Evolutionary conservation across 2,329 filamentous ascomycete species (phyloP).

Genomic region (Epichloe sp.): DNA sequence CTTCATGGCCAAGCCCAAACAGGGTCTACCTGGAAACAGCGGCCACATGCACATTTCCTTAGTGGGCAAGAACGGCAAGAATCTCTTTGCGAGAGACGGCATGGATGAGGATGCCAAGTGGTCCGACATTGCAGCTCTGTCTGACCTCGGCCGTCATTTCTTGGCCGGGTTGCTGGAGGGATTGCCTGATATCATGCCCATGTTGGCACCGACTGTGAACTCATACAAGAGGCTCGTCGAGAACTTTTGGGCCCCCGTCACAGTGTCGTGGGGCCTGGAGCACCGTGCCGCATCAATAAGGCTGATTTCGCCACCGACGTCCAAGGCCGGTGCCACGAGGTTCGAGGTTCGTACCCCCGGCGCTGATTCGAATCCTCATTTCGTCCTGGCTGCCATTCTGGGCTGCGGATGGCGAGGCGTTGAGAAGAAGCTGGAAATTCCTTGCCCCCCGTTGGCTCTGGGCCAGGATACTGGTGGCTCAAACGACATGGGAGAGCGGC

Average conservation of each 20-base stretch:
- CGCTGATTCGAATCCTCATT: constrained; percentile 84
- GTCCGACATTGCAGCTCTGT: constrained; percentile 65
- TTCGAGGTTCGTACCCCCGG: constrained; percentile 90
- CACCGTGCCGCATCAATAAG: constrained; percentile 87
- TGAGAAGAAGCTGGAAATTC: constrained; percentile 79
- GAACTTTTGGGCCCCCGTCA: constrained; percentile 98
- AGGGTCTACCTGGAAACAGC: constrained; percentile 85
- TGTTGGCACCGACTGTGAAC: constrained; percentile 89
- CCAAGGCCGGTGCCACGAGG: constrained; percentile 72
- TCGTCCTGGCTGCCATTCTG: constrained; percentile 75
- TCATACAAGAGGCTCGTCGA: constrained; percentile 97
- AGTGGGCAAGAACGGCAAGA: constrained; percentile 66
- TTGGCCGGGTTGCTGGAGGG: constrained; percentile 81
- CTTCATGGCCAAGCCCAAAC: constrained; percentile 96
- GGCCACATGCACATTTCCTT: constrained; percentile 94
- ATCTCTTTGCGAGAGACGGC: constrained; percentile 64
- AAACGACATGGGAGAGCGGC: constrained; percentile 56
- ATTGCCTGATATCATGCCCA: constrained; percentile 87
- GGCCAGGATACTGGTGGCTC: constrained; percentile 67
- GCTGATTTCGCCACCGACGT: constrained; percentile 76
- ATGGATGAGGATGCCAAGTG: constrained; percentile 60
- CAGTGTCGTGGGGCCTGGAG: constrained; percentile 92
- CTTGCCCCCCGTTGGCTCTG: constrained; percentile 74
- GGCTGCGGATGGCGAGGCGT: constrained; percentile 84
- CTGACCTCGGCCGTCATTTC: constrained; percentile 83